Evolutionary conservation across 2,329 filamentous ascomycete genomes (phyloP).

Genomic region (Colletotrichum liriopes): DNA sequence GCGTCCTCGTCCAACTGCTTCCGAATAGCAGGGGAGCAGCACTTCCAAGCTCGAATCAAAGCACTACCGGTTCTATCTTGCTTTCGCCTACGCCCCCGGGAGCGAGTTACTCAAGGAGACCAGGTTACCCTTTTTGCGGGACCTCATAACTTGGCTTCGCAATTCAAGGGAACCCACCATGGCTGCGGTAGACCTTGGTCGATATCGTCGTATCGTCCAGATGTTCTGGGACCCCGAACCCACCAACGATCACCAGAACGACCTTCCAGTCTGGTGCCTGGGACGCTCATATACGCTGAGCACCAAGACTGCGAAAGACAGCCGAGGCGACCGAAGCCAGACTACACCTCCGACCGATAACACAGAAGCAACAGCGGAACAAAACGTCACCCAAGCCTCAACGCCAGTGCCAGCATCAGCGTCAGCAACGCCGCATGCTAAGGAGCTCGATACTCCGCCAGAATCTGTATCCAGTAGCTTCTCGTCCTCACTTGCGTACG

Average conservation of each 20-base stretch:
- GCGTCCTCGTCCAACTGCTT: neutral
- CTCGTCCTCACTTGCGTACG: slow-evolving; percentile 66
- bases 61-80: neutral
- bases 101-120: neutral
- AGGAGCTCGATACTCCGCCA: slow-evolving; percentile 61
- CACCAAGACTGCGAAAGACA: slow-evolving; percentile 45
- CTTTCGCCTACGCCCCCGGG: neutral
- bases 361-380: slow-evolving; percentile 29
- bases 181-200: slow-evolving; percentile 79
- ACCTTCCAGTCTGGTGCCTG: slow-evolving; percentile 88
- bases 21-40: neutral
- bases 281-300: slow-evolving; percentile 67
- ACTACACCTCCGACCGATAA: slow-evolving; percentile 37
- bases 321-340: slow-evolving; percentile 26
- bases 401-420: slow-evolving; percentile 43
- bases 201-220: slow-evolving; percentile 85
- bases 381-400: slow-evolving; percentile 25
- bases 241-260: slow-evolving; percentile 79
- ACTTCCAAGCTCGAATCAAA: neutral
- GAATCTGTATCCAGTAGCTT: slow-evolving; percentile 67
- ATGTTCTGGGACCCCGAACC: slow-evolving; percentile 95
- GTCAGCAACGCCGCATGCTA: slow-evolving; percentile 27
- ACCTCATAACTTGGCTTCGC: neutral
- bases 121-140: neutral
- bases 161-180: slow-evolving; percentile 54